Conservation (phyloP, 2,329 filamentous ascomycete species). For the Diaporthe ampelina region DNA sequence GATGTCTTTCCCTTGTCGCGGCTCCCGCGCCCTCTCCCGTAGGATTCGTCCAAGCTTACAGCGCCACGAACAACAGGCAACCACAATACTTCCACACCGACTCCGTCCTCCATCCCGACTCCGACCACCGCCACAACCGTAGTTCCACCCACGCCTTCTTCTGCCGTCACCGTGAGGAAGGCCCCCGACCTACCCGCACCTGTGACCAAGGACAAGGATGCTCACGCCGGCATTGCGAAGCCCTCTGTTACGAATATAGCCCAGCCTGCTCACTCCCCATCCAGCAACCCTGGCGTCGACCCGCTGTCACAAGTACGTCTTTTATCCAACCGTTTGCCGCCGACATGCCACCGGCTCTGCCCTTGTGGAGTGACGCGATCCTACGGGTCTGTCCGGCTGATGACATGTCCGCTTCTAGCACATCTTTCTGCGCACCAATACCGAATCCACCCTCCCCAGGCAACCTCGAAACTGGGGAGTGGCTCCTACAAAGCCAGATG, state of each 20-base stretch:
- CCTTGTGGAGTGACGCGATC: background rate
- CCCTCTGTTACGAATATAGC: constrained; percentile 3
- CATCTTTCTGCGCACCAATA: constrained; percentile 77
- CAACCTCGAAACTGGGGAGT: constrained; percentile 66
- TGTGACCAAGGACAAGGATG: constrained; percentile 32
- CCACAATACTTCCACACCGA: constrained; percentile 15
- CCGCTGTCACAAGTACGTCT: constrained; percentile 42
- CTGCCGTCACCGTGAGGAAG: constrained; percentile 24
- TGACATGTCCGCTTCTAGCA: constrained; percentile 56
- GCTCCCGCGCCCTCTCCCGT: background rate
- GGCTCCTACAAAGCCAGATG: constrained; percentile 58
- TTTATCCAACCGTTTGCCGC: background rate
- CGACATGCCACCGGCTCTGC: background rate
- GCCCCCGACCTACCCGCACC: background rate
- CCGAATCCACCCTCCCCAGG: constrained; percentile 65
- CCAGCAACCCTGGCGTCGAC: constrained; percentile 36
- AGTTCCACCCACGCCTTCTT: constrained; percentile 23
- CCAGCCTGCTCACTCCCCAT: constrained; percentile 6
- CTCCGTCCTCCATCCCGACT: constrained; percentile 11
- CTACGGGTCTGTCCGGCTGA: constrained; percentile 33
- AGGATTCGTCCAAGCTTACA: constrained; percentile 32
- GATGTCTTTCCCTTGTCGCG: background rate
- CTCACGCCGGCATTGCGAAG: constrained; percentile 29
- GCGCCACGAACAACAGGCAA: constrained; percentile 31
- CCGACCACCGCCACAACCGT: constrained; percentile 34